Evolutionary conservation across 179 eudicot species (phyloP).

Genomic region (Nepenthes alata): DNA sequence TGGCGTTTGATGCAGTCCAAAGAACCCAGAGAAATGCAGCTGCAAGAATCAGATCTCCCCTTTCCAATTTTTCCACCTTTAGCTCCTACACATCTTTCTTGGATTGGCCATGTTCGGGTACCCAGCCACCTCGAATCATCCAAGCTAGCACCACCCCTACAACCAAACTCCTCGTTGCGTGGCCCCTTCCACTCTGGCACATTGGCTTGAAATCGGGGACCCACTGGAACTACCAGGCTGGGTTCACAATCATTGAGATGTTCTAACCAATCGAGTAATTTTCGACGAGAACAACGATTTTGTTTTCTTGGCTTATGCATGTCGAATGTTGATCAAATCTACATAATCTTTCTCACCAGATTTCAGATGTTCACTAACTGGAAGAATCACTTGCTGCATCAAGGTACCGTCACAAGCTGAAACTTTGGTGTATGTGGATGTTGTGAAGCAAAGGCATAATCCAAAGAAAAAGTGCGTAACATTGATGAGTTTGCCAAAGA

Average conservation of each 20-base stretch:
- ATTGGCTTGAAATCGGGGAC: constrained; percentile 51
- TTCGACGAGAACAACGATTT: constrained; percentile 11
- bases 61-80: constrained; percentile 26
- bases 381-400: no score
- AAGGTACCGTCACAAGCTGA: no score
- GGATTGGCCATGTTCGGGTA: constrained; percentile 38
- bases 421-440: no score
- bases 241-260: constrained; percentile 16
- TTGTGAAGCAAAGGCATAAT: no score
- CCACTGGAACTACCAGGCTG: constrained; percentile 41
- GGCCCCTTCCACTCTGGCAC: constrained; percentile 36
- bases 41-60: constrained; percentile 47
- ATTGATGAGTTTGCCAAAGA: no score
- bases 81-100: constrained; percentile 3
- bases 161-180: neutral
- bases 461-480: no score
- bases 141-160: constrained; percentile 2
- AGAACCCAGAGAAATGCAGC: constrained; percentile 41
- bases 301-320: constrained; percentile 44
- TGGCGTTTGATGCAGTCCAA: constrained; percentile 39
- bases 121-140: constrained; percentile 48
- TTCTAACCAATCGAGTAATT: constrained; percentile 22
- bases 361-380: no score
- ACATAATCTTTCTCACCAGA: no score
- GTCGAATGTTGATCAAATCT: neutral